Percentiles rank a stretch among this genome's conserved stretches.
These are phyloP conservation scores for Yarrowia yakushimensis DNA, from an alignment of 805 yeast genomes.

Conservation along the genomic window DNA sequence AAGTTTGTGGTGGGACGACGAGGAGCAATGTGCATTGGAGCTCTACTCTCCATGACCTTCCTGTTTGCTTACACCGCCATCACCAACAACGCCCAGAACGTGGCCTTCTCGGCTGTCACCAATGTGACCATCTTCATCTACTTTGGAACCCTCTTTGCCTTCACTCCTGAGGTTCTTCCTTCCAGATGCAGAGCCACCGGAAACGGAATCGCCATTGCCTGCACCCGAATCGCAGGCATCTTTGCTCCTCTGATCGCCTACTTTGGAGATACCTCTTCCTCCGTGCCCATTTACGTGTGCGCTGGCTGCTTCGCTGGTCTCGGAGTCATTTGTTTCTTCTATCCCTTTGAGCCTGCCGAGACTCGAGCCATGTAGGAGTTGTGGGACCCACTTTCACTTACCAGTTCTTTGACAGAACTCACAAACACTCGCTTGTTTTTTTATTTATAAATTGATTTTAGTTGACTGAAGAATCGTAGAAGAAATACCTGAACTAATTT, in stretches of 20 bases:
- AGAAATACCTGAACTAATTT: too few relatives aligned
- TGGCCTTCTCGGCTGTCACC: constrained; percentile 43
- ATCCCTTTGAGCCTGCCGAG: constrained; percentile 40
- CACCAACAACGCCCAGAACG: constrained; percentile 51
- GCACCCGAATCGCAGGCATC: constrained; percentile 46
- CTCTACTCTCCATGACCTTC: constrained; percentile 53
- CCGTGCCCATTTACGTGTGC: constrained; percentile 48
- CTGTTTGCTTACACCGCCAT: constrained; percentile 63
- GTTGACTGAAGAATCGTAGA: too few relatives aligned
- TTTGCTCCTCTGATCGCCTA: constrained; percentile 49
- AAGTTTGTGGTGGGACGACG: constrained; percentile 46
- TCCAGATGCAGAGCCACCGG: constrained; percentile 43
- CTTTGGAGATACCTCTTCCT: constrained; percentile 46
- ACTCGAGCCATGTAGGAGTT: constrained; percentile 17
- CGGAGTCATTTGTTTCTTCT: constrained; percentile 44
- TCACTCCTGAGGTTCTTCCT: constrained; percentile 49
- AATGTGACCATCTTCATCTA: constrained; percentile 28
- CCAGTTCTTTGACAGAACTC: too few relatives aligned
- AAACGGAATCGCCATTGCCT: constrained; percentile 48
- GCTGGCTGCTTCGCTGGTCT: constrained; percentile 47
- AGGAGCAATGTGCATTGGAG: constrained; percentile 54
- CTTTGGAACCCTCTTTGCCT: constrained; percentile 48
- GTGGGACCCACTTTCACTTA: too few relatives aligned
- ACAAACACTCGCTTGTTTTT: not conserved
- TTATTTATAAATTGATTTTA: constrained; percentile 15